Evolutionary conservation across 139 green algal genomes (phyloP), one percentile per base, ranked within the genome.

Genomic region (Deuterostichococcus epilithicus): DNA sequence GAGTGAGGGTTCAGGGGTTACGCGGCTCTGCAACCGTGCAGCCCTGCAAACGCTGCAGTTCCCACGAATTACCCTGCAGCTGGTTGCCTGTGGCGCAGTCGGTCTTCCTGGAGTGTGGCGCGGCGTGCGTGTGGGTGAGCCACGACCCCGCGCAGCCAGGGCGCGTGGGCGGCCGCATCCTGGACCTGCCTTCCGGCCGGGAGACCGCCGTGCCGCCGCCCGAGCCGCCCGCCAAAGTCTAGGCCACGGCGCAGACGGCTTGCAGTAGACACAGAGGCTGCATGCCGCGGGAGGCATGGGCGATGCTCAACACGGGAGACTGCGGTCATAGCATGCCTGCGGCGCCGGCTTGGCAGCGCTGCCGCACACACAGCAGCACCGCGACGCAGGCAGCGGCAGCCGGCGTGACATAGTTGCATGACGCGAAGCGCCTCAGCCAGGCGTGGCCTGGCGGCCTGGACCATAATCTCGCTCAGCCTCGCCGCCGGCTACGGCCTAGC

Each of bases 71-170:
- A n/a, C n/a, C n/a, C n/a, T n/a, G n/a, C n/a, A n/a, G n/a, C n/a
- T n/a, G n/a, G 32, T 65, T 79, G 44, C 63, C 35, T 26, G 87
- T 93, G 1, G 92, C n/a, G n/a, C 52, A 97, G 77, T 68, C 80
- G 0, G 83, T 93, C 42, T 80, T 97, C 30, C 79, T 80, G 59
- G 70, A 32, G 22, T 91, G 86, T 70, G 86, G 86, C 3, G 82
- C 85, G 2, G 83, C 82, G 0, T 42, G 94, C 6, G 58, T 97
- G 6, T 97, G 93, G 93, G 87, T 94, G 18, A 95, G 82, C 0
- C 92, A 97, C 88, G 88, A 95, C 74, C 75, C 75, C 1, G 75
- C 82, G 1, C 92, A 97, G 77, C 84, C 86, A 13, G n/a, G n/a
- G 0, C 77, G 92, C 0, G 83, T 96, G 18, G 91, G 92, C 26